Percentiles rank a stretch among this genome's conserved stretches.
phyloP scores from a whole-genome alignment of 768 basidiomycete species.

The Pisolithus microcarpus region DNA sequence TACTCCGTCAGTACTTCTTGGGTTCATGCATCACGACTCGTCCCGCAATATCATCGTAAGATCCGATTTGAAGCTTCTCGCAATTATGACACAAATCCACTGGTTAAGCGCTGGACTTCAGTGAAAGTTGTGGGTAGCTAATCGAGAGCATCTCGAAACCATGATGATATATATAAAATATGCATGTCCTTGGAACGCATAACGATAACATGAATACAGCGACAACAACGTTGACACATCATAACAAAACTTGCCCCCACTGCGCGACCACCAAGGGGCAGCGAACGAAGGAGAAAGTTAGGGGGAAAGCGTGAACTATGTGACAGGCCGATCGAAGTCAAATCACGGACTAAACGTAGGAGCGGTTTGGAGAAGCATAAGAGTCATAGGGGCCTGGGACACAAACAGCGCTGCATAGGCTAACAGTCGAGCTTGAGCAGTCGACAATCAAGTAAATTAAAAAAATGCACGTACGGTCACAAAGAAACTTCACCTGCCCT shows the following conservation, averaged over 20 bases:
- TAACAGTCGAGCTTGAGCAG: neutral
- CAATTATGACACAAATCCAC: too few relatives aligned
- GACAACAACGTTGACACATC: slow-evolving; percentile 24
- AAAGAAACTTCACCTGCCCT: slow-evolving; percentile 16
- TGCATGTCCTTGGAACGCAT: slow-evolving; percentile 8
- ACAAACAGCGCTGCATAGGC: slow-evolving; percentile 7
- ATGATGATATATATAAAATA: neutral
- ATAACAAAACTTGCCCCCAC: slow-evolving; percentile 11
- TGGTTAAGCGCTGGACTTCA: too few relatives aligned
- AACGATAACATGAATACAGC: slow-evolving; percentile 22
- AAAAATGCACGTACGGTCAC: slow-evolving; percentile 17
- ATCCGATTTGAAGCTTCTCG: too few relatives aligned
- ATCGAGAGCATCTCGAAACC: neutral
- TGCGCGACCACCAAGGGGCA: slow-evolving; percentile 5
- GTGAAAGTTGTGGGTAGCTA: too few relatives aligned
- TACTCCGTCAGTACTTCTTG: too few relatives aligned
- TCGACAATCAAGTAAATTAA: neutral
- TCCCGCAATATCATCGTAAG: too few relatives aligned
- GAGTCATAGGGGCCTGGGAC: slow-evolving; percentile 2
- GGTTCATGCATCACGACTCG: too few relatives aligned
- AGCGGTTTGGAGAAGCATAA: slow-evolving; percentile 6
- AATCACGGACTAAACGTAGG: neutral
- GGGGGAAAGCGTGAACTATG: slow-evolving; percentile 13
- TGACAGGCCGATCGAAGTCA: slow-evolving; percentile 9
- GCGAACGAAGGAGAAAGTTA: slow-evolving; percentile 1